Conservation (phyloP, 345 rosid genomes). For the Erodium maritimum region DNA sequence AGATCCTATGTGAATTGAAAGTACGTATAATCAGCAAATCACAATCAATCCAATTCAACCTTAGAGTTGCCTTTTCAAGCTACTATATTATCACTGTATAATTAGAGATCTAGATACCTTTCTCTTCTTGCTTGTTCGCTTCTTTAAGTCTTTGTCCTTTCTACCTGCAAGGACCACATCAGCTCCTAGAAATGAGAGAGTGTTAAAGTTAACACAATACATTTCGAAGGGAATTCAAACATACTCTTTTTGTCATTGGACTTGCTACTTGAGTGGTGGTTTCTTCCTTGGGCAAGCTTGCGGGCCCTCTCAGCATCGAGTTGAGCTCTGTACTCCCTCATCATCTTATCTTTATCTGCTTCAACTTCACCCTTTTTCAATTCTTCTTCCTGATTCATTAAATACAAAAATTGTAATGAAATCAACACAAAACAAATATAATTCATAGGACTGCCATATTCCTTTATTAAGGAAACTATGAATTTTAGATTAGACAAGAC, state of each 20-base stretch:
- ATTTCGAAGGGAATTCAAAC: constrained; percentile 7
- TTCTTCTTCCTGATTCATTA: constrained; percentile 71
- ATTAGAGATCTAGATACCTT: constrained; percentile 39
- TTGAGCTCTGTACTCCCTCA: constrained; percentile 96
- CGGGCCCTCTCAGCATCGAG: constrained; percentile 89
- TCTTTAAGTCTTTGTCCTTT: constrained; percentile 74
- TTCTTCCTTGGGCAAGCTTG: constrained; percentile 89
- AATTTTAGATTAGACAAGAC: not conserved
- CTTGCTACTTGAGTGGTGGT: constrained; percentile 60
- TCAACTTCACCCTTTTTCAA: constrained; percentile 74
- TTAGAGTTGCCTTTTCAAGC: not conserved
- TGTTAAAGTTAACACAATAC: constrained; percentile 3
- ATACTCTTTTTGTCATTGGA: constrained; percentile 46
- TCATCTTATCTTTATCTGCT: constrained; percentile 87
- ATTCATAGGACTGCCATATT: not conserved
- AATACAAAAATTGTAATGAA: constrained; percentile 2
- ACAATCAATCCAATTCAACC: too few species aligned
- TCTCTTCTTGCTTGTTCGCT: constrained; percentile 67
- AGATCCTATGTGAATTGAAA: not conserved
- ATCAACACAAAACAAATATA: not conserved
- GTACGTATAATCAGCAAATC: too few species aligned
- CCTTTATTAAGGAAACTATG: not conserved
- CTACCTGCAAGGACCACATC: constrained; percentile 42
- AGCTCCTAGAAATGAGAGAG: constrained; percentile 6
- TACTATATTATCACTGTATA: not conserved